These are phyloP conservation scores for Aquanectria penicillioides DNA, from an alignment of 2,329 filamentous ascomycete species.

Conservation along the genomic window DNA sequence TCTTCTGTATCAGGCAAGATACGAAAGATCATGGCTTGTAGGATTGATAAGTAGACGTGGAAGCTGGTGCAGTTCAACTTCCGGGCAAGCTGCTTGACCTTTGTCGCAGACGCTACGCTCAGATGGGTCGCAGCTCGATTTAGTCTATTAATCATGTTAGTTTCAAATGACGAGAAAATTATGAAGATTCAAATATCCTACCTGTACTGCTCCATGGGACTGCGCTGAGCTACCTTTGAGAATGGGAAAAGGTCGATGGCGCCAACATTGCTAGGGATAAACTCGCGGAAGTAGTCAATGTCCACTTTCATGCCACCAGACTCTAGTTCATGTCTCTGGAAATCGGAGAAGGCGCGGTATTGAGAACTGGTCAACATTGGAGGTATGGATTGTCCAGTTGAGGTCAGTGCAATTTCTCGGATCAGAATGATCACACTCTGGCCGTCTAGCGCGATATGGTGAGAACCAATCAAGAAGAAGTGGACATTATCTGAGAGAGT, in stretches of 20 bases:
- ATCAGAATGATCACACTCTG: neutral
- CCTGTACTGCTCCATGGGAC: too few relatives aligned
- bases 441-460: neutral
- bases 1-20: neutral
- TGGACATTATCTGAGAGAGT: neutral
- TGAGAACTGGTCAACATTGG: neutral
- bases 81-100: neutral
- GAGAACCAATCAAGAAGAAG: neutral
- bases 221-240: too few relatives aligned
- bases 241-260: too few relatives aligned
- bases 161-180: too few relatives aligned
- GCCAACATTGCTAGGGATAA: too few relatives aligned
- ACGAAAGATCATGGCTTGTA: conserved; percentile 37
- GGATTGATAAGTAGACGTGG: conserved; percentile 25
- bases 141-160: too few relatives aligned
- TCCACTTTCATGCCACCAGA: neutral
- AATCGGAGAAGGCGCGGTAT: neutral
- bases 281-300: neutral
- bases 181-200: too few relatives aligned
- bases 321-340: neutral
- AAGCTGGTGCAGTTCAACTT: neutral
- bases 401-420: neutral
- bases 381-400: neutral
- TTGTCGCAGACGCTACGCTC: too few relatives aligned
- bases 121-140: too few relatives aligned